Percentiles rank a stretch among this genome's conserved stretches.
Evolutionary conservation across 208 protist species (phyloP).

Genomic region (Wallacemonas rigidus): DNA sequence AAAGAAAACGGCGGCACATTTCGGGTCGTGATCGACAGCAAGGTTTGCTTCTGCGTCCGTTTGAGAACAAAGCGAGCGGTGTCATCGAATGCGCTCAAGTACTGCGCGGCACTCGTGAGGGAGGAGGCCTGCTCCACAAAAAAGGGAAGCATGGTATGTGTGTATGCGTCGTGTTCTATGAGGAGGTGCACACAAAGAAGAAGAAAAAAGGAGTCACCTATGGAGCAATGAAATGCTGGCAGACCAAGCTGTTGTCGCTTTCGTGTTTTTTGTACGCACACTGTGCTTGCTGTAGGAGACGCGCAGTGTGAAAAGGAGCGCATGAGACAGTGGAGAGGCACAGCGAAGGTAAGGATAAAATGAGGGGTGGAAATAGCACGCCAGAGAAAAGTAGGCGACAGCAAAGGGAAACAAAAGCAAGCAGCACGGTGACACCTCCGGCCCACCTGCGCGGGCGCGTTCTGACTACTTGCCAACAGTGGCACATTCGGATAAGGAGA

Average conservation of each 20-base stretch:
- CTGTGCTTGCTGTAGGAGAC: too few species aligned
- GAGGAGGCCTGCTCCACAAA: slow-evolving; percentile 29
- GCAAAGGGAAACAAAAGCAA: too few species aligned
- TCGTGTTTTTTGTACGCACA: not conserved
- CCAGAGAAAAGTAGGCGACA: too few species aligned
- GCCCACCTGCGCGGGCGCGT: too few species aligned
- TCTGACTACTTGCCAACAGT: too few species aligned
- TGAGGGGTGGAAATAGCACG: not conserved
- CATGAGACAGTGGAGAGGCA: not conserved
- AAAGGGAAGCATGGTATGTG: slow-evolving; percentile 18
- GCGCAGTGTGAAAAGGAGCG: too few species aligned
- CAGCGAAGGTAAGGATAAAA: not conserved
- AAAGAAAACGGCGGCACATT: slow-evolving; percentile 61
- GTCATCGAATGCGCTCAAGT: slow-evolving; percentile 43
- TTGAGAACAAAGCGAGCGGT: slow-evolving; percentile 42
- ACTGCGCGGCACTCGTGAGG: slow-evolving; percentile 26
- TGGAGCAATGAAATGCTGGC: too few species aligned
- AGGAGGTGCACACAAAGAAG: not conserved
- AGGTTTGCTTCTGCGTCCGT: slow-evolving; percentile 9
- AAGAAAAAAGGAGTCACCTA: not conserved
- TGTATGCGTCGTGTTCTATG: not conserved
- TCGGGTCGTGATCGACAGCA: slow-evolving; percentile 38
- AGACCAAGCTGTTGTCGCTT: not conserved
- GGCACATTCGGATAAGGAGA: too few species aligned
- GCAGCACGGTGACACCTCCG: too few species aligned